Evolutionary conservation across 768 basidiomycete species (phyloP).

Genomic region (Collybia mongolica): DNA sequence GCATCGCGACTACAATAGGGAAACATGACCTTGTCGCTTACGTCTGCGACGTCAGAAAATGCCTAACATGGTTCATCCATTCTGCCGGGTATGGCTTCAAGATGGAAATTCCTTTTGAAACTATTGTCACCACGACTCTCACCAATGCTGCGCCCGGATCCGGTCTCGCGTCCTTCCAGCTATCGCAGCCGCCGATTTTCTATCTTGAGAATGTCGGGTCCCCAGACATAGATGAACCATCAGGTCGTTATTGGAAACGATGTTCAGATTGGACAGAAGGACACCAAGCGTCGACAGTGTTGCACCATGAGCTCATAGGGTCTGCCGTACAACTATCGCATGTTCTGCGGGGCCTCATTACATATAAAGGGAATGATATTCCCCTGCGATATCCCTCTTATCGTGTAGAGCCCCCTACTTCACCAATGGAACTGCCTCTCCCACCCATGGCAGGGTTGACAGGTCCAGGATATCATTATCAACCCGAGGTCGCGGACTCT

Average conservation of each 20-base stretch:
- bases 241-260: constrained; percentile 53
- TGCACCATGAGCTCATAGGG: constrained; percentile 67
- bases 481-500: constrained; percentile 16
- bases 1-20: constrained; percentile 54
- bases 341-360: constrained; percentile 47
- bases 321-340: constrained; percentile 59
- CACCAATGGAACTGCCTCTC: constrained; percentile 38
- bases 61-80: constrained; percentile 78
- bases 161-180: constrained; percentile 60
- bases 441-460: constrained; percentile 33
- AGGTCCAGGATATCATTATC: constrained; percentile 25
- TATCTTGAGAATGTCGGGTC: constrained; percentile 52
- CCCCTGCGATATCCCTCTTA: constrained; percentile 35
- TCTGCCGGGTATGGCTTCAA: constrained; percentile 76
- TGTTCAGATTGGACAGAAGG: constrained; percentile 80
- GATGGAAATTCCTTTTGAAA: constrained; percentile 77
- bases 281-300: constrained; percentile 60
- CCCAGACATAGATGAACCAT: constrained; percentile 26
- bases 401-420: constrained; percentile 24
- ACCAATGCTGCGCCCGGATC: constrained; percentile 50
- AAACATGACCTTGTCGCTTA: constrained; percentile 76
- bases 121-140: constrained; percentile 58
- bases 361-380: constrained; percentile 29
- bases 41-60: constrained; percentile 63
- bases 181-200: constrained; percentile 68